Conservation (phyloP, 2,329 filamentous ascomycete species). For the Trichoderma sp. region DNA sequence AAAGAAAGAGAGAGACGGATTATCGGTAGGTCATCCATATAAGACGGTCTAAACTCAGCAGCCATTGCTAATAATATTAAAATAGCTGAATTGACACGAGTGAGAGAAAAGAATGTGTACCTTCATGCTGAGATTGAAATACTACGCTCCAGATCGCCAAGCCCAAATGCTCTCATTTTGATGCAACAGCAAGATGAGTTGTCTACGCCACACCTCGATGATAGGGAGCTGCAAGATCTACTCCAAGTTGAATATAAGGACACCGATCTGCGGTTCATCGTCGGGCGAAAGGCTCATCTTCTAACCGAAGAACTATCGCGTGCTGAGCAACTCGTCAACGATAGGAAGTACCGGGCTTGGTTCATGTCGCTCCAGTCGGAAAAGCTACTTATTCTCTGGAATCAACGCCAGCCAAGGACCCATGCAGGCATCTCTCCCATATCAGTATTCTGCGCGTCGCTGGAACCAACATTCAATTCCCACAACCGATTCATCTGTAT, state of each 20-base stretch:
- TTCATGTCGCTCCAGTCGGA: not conserved
- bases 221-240: not conserved
- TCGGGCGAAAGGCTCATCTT: not conserved
- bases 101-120: not conserved
- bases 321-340: not conserved
- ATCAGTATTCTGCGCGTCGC: not conserved
- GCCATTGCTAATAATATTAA: not conserved
- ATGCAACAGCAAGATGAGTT: not conserved
- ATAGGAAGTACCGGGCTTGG: not conserved
- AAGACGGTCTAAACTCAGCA: not conserved
- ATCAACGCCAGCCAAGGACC: not conserved
- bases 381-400: not conserved
- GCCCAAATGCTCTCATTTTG: not conserved
- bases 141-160: not conserved
- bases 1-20: no score
- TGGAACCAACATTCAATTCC: not conserved
- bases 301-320: accelerated
- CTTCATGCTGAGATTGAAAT: not conserved
- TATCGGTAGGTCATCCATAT: not conserved
- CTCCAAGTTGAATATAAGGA: not conserved
- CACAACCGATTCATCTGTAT: not conserved
- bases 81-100: not conserved
- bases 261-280: not conserved
- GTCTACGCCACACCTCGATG: not conserved
- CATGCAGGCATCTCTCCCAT: not conserved